Conservation (phyloP, 108 stramenopile species). For the Cyclotella cryptica region DNA sequence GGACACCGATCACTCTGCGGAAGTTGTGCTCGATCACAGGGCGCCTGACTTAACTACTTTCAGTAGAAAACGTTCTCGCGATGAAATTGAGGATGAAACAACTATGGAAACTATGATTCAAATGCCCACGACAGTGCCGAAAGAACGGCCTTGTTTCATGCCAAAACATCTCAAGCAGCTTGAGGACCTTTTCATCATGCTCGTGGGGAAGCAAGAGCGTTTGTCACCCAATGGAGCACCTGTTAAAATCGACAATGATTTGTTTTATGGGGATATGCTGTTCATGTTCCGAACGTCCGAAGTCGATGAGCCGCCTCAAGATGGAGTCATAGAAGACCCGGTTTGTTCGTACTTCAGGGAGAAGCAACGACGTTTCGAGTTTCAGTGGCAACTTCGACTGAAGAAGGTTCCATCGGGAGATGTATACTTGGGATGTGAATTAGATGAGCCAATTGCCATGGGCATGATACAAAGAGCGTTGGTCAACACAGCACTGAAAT, state of each 20-base stretch:
- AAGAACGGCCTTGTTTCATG: neutral
- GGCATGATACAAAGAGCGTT: slow-evolving; percentile 90
- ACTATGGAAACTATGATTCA: neutral
- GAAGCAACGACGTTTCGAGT: slow-evolving; percentile 91
- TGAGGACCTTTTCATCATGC: slow-evolving; percentile 52
- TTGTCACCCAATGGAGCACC: slow-evolving; percentile 52
- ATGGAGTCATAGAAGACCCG: slow-evolving; percentile 43
- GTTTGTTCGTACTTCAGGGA: slow-evolving; percentile 65
- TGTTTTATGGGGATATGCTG: slow-evolving; percentile 82
- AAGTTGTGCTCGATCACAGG: slow-evolving; percentile 1
- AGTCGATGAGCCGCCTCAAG: slow-evolving; percentile 59
- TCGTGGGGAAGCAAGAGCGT: slow-evolving; percentile 48
- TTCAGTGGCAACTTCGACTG: slow-evolving; percentile 89
- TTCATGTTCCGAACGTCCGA: slow-evolving; percentile 89
- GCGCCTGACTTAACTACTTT: neutral
- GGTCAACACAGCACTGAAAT: slow-evolving; percentile 84
- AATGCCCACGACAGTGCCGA: neutral
- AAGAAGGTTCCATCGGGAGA: slow-evolving; percentile 78
- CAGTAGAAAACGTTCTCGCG: slow-evolving; percentile 7
- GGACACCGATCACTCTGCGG: neutral
- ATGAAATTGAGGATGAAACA: slow-evolving; percentile 3
- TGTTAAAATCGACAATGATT: slow-evolving; percentile 70
- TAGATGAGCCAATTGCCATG: slow-evolving; percentile 85
- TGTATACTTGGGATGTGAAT: slow-evolving; percentile 83
- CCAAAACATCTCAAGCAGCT: slow-evolving; percentile 39